These are phyloP conservation scores for Priceomyces carsonii DNA, from an alignment of 805 yeast species.

Conservation along the genomic window DNA sequence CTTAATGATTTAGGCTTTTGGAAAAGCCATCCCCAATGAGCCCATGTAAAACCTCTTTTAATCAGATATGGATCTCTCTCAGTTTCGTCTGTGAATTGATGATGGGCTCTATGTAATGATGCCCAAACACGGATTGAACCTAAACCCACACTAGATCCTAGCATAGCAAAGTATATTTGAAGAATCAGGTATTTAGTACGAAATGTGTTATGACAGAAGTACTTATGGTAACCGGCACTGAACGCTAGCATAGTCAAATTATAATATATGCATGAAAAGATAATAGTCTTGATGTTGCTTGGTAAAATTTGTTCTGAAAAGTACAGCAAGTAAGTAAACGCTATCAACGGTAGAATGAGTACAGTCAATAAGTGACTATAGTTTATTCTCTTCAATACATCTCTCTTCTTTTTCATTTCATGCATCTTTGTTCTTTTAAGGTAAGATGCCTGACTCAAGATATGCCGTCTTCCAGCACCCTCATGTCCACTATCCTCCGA, in stretches of 20 bases:
- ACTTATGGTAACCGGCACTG: conserved; percentile 44
- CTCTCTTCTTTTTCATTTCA: conserved; percentile 35
- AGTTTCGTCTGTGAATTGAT: conserved; percentile 78
- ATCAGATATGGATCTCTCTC: conserved; percentile 87
- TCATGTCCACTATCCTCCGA: conserved; percentile 5
- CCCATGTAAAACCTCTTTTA: conserved; percentile 75
- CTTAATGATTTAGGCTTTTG: conserved; percentile 50
- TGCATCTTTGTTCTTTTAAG: conserved; percentile 31
- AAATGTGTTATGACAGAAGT: conserved; percentile 42
- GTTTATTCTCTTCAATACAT: conserved; percentile 37
- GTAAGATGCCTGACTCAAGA: conserved; percentile 24
- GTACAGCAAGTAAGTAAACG: conserved; percentile 26
- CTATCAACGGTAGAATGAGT: conserved; percentile 33
- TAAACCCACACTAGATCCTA: conserved; percentile 73
- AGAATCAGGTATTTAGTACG: conserved; percentile 32
- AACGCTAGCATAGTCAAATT: conserved; percentile 40
- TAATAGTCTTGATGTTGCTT: conserved; percentile 21
- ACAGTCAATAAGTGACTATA: conserved; percentile 33
- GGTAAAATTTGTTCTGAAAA: conserved; percentile 35
- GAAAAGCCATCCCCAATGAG: conserved; percentile 89
- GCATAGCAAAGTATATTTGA: conserved; percentile 51
- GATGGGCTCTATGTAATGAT: conserved; percentile 84
- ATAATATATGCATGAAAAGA: conserved; percentile 32
- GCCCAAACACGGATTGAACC: conserved; percentile 83
- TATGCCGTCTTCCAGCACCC: conserved; percentile 11